These are phyloP conservation scores for Phyllosticta capitalensis DNA, from an alignment of 2,329 filamentous ascomycete species.

Conservation along the genomic window DNA sequence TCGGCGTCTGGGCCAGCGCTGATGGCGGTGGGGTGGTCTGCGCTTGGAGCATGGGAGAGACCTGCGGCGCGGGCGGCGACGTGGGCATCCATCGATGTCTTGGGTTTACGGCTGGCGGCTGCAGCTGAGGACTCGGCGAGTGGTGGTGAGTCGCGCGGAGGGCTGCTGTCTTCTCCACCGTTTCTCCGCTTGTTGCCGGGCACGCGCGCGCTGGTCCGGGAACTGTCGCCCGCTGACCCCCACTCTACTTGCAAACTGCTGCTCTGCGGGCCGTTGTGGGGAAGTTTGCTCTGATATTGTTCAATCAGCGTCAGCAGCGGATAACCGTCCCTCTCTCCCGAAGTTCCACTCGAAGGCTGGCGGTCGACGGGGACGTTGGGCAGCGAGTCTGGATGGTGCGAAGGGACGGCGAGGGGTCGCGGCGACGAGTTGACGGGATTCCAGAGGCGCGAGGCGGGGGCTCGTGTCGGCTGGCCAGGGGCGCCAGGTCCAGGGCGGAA, in stretches of 20 bases:
- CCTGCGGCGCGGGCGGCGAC: constrained; percentile 5
- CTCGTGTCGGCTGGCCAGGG: constrained; percentile 17
- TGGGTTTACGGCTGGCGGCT: not conserved
- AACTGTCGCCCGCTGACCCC: constrained; percentile 35
- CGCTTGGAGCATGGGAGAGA: not conserved
- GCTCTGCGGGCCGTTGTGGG: constrained; percentile 18
- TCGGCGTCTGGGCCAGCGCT: constrained; percentile 4
- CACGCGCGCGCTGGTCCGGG: constrained; percentile 44
- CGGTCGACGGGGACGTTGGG: constrained; percentile 33
- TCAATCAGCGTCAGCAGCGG: constrained; percentile 50
- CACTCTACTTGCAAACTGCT: constrained; percentile 29
- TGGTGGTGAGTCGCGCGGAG: not conserved
- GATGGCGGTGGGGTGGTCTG: constrained; percentile 3
- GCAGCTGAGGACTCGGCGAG: not conserved
- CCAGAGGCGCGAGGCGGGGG: constrained; percentile 45
- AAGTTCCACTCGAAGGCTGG: constrained; percentile 21
- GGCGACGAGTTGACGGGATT: constrained; percentile 54
- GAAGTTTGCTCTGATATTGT: constrained; percentile 45
- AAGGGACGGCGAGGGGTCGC: constrained; percentile 31
- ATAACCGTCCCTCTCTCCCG: constrained; percentile 38
- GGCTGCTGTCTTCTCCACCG: not conserved
- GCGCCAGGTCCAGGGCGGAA: constrained; percentile 13
- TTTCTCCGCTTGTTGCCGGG: constrained; percentile 25
- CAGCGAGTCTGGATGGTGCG: constrained; percentile 14
- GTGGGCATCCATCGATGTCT: constrained; percentile 2